Evolutionary conservation across 352 stramenopile species (phyloP), one percentile per base, ranked within the genome.

Genomic region (Globisporangium recalcitrans): DNA sequence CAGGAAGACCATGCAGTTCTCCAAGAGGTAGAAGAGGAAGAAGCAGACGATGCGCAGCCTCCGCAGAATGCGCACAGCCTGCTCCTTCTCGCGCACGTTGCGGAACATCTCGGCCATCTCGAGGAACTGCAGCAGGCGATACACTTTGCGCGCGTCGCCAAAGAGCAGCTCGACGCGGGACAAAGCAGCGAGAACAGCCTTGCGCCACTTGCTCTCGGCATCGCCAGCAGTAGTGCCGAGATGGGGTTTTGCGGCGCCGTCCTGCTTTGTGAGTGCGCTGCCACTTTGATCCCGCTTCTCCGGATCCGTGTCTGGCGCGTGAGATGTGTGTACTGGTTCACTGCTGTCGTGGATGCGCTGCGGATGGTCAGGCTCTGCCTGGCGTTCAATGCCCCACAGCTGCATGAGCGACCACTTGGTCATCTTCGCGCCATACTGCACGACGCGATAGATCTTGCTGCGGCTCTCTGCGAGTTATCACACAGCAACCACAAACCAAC

Each of bases 361-460:
- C 29, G 32, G 32, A 11, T 47, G 29, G 16, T 42, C 22, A 34
- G 2, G 24, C 54, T 54, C 14, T 11, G 29, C 19, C 3, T 13
- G 2, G 56, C 56, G 56, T 4, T 16, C 27, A 2, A 59, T 69
- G 26, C 14, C 36, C 68, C 65, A 73, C 38, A 60, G 42, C 42
- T 78, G 58, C 52, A 77, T 66, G 40, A 88, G 55, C 13, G 63
- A 38, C 68, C 75, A 82, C 49, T 79, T 81, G 27, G 67, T 59
- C 49, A 78, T 71, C 65, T 89, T 89, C 53, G 76, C 72, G 40
- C 75, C 62, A 58, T 89, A 89, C 69, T 89, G 77, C 58, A 85
- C 63, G 52, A 89, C 59, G 22, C 79, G 75, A 58, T 85, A 87
- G 52, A 85, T 56, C 53, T 85, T 85, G 51, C 76, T 87, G 24